These are phyloP conservation scores for Aphanomyces cochlioides DNA, from an alignment of 352 stramenopile species.

Conservation along the genomic window DNA sequence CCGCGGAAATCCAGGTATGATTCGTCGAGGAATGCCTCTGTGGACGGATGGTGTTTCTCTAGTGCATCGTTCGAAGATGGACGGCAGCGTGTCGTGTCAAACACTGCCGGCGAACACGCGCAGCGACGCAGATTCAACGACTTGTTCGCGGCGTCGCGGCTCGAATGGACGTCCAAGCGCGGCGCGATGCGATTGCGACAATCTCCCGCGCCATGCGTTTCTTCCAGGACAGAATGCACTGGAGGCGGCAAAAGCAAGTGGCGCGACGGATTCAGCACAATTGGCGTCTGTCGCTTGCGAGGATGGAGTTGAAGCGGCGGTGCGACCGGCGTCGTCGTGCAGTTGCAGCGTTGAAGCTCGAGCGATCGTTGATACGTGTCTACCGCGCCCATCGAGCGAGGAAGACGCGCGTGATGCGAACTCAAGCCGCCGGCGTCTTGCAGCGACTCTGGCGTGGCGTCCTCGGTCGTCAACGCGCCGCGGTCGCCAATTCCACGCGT, in stretches of 20 bases:
- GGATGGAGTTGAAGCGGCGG: slow-evolving; percentile 15
- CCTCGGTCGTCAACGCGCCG: slow-evolving; percentile 19
- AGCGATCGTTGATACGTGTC: slow-evolving; percentile 33
- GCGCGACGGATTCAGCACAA: slow-evolving; percentile 38
- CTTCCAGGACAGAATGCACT: slow-evolving; percentile 37
- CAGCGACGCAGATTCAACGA: slow-evolving; percentile 19
- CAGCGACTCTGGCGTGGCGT: slow-evolving; percentile 39
- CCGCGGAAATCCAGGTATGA: slow-evolving; percentile 40
- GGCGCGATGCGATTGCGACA: slow-evolving; percentile 21
- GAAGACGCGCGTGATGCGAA: slow-evolving; percentile 20
- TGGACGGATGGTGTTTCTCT: not conserved
- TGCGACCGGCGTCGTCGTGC: not conserved
- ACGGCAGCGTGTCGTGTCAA: slow-evolving; percentile 23
- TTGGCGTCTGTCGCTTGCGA: slow-evolving; percentile 41
- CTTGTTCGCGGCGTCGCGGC: not conserved
- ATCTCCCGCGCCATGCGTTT: slow-evolving; percentile 45
- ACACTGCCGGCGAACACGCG: not conserved
- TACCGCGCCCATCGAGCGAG: slow-evolving; percentile 29
- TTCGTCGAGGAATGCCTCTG: not conserved
- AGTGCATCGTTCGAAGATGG: slow-evolving; percentile 36
- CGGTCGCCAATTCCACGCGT: not conserved
- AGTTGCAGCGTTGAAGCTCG: slow-evolving; percentile 32
- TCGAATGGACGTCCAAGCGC: slow-evolving; percentile 1
- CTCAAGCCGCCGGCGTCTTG: slow-evolving; percentile 13
- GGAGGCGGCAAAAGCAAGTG: slow-evolving; percentile 31